Evolutionary conservation across 305 asterid species (phyloP), one percentile per base, ranked within the genome.

Genomic region (Fraxinus platypoda): DNA sequence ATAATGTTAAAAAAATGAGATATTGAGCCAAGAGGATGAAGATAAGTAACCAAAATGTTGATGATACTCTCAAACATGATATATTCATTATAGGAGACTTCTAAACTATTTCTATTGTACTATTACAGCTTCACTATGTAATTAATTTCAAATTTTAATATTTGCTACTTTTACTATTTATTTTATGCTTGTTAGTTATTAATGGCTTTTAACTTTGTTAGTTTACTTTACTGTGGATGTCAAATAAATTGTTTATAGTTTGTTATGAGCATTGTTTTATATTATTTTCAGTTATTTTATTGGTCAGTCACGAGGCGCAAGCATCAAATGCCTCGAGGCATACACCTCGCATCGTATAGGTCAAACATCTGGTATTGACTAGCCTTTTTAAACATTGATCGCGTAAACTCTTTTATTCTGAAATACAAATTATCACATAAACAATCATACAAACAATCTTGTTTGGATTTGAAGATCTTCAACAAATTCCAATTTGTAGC

Each of bases 381-480:
- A 21, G 19, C 23, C 23, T 7, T 52, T 17, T 52, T 49, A 49
- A 49, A 52, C 62, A 52, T 52, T 52, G 62, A 17, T 52, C 62
- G 5, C 7, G 62, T 52, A 5, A 17, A 52, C 62, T 17, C 23
- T 52, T 17, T 52, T 52, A 52, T 17, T 52, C 23, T 17, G 19
- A 52, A 52, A 17, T 13, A 52, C 23, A 52, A 17, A 52, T n/a
- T 17, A 52, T 52, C 21, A 17, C 23, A 17, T 52, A 52, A 52
- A 52, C 62, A 52, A 52, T 52, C 23, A 7, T 19, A 7, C 9
- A 57, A 19, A 8, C 28, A 19, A 19, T 59, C 70, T 59, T 57
- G 21, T 57, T 19, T 59, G 28, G 70, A 59, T 21, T 81, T 31
- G 78, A 76, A 76, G 66, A 76, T 35, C 57, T 83, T 83, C 74